Conservation (phyloP, 495 filamentous ascomycete species). For the Penicillium fimorum region DNA sequence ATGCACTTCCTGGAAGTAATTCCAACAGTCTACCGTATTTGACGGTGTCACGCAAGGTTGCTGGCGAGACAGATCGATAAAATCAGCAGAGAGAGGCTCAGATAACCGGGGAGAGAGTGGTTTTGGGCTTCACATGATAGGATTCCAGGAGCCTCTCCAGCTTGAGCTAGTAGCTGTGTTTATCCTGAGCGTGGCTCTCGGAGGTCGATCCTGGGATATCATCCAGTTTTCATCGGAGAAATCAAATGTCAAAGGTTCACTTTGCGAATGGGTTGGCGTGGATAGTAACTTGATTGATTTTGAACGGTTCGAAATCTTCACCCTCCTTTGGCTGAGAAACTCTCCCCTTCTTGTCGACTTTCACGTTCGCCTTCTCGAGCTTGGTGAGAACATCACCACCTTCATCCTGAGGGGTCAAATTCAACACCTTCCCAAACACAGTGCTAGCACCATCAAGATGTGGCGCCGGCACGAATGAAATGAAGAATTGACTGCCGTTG, state of each 20-base stretch:
- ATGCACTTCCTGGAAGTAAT: background rate
- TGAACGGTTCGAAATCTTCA: constrained; percentile 51
- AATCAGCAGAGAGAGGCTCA: background rate
- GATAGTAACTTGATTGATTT: constrained; percentile 75
- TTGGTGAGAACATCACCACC: constrained; percentile 50
- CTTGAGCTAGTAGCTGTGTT: background rate
- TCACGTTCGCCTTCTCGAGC: constrained; percentile 71
- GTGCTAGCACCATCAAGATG: constrained; percentile 95
- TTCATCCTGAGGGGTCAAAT: constrained; percentile 43
- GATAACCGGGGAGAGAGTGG: background rate
- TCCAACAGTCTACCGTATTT: too few species aligned
- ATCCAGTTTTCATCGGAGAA: background rate
- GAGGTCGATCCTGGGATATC: background rate
- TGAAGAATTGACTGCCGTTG: constrained; percentile 95
- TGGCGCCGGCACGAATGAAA: constrained; percentile 78
- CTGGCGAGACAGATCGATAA: background rate
- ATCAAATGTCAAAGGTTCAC: constrained; percentile 35
- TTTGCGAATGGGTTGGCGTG: constrained; percentile 92
- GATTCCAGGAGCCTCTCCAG: background rate
- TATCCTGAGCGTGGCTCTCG: background rate
- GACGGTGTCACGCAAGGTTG: background rate
- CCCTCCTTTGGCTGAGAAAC: constrained; percentile 58
- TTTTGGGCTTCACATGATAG: background rate
- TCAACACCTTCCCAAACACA: constrained; percentile 82
- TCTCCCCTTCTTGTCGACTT: constrained; percentile 90